Percentiles rank a stretch among this genome's conserved stretches.
phyloP scores from a whole-genome alignment of 352 stramenopile species.

The Phytophthora pini region DNA sequence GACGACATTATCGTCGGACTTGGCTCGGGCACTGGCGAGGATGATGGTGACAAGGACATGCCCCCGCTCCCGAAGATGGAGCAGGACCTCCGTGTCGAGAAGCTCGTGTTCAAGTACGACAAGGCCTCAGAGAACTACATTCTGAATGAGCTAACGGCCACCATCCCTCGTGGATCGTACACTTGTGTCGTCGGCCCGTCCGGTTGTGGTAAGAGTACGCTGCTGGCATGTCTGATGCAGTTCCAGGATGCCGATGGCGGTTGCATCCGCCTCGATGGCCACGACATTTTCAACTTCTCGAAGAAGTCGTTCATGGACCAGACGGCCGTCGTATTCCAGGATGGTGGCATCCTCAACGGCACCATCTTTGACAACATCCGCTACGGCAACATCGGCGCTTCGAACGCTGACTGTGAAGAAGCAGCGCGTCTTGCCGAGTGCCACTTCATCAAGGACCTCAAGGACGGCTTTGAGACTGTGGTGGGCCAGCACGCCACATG shows the following conservation, averaged over 20 bases:
- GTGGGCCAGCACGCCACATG: constrained; percentile 89
- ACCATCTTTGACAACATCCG: constrained; percentile 91
- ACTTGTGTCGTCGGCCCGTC: constrained; percentile 87
- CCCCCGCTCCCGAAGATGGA: constrained; percentile 85
- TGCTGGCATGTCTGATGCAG: constrained; percentile 89
- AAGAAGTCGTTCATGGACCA: constrained; percentile 90
- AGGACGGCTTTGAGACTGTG: constrained; percentile 84
- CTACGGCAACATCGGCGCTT: constrained; percentile 77
- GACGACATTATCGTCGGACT: constrained; percentile 86
- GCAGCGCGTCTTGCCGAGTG: constrained; percentile 82
- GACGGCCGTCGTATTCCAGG: constrained; percentile 88
- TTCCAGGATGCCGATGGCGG: constrained; percentile 86
- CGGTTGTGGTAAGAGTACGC: constrained; percentile 89
- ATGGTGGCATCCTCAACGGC: constrained; percentile 88
- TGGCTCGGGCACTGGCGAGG: constrained; percentile 34
- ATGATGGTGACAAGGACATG: constrained; percentile 71
- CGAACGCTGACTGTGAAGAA: constrained; percentile 83
- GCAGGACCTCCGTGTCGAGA: constrained; percentile 77
- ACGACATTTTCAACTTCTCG: constrained; percentile 89
- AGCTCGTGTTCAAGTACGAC: constrained; percentile 90
- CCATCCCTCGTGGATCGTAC: constrained; percentile 82
- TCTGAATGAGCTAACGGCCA: constrained; percentile 74
- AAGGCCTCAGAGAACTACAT: constrained; percentile 86
- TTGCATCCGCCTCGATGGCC: constrained; percentile 79
- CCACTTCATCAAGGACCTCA: constrained; percentile 84